Evolutionary conservation across 805 yeast genomes (phyloP), one percentile per base, ranked within the genome.

Genomic region (Yarrowia porcina): DNA sequence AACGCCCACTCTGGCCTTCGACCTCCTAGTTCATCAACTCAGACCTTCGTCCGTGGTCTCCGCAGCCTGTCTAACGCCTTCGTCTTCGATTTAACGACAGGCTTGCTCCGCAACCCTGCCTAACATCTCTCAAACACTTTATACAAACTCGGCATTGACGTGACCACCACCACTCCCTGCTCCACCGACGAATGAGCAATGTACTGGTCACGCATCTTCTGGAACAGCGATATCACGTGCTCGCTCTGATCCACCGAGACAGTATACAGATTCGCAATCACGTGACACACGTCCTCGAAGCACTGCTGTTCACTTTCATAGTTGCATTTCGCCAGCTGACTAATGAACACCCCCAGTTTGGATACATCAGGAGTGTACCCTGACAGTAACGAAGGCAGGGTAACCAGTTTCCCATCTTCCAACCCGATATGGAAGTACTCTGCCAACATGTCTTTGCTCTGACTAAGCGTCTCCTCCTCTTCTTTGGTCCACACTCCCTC

Each of bases 101-200:
- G n/a, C n/a, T n/a, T n/a, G n/a, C n/a, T n/a, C n/a, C n/a, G n/a
- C n/a, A n/a, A n/a, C n/a, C n/a, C n/a, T 25, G 28, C 8, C 27
- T 27, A 74, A 54, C 99, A 94, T 71, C 99, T 80, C 76, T 94
- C 99, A 77, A 94, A 94, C 4, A 96, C 96, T 69, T 80, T 83
- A 74, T 94, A 94, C 63, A 94, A 76, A 0, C 96, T 96, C 1
- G 98, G 98, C 30, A 94, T 74, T 71, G 87, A 91, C 0, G 99
- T 97, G 38, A 94, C 83, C 72, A 93, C 97, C 5, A 89, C 81
- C 4, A 91, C 83, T 63, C 83, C 44, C 13, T 13, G 30, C 44
- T 50, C 44, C 12, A 50, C 59, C 17, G 7, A 3, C 17, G 17
- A 8, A 25, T 33, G 42, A 7, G 59, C 44, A 33, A 50, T 35